Evolutionary conservation across 2,329 filamentous ascomycete species (phyloP).

Genomic region (Ascochyta koolunga): DNA sequence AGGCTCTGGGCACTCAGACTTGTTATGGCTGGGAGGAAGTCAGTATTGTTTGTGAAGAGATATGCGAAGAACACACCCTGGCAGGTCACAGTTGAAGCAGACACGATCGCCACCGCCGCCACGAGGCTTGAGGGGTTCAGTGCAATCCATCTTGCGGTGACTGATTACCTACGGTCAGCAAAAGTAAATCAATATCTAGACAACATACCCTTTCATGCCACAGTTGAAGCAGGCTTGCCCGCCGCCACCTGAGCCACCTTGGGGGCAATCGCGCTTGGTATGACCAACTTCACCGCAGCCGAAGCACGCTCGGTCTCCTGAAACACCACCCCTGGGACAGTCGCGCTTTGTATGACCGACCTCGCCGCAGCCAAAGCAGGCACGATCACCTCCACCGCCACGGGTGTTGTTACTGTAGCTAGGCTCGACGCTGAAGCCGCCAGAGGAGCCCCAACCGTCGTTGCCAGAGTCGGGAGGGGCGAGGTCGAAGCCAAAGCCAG

Average conservation of each 20-base stretch:
- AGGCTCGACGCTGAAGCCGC: slow-evolving; percentile 5
- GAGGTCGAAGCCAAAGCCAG: slow-evolving; percentile 8
- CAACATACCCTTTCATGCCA: slow-evolving; percentile 28
- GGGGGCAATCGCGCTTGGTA: slow-evolving; percentile 35
- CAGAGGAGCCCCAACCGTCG: slow-evolving; percentile 29
- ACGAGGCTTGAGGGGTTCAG: slow-evolving; percentile 26
- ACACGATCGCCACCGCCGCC: slow-evolving; percentile 20
- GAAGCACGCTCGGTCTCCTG: slow-evolving; percentile 28
- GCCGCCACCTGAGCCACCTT: slow-evolving; percentile 16
- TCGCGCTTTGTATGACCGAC: slow-evolving; percentile 34
- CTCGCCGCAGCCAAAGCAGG: slow-evolving; percentile 36
- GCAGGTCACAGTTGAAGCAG: slow-evolving; percentile 31
- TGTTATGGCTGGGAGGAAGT: slow-evolving; percentile 26
- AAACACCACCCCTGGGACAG: slow-evolving; percentile 23
- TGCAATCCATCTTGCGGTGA: slow-evolving; percentile 34
- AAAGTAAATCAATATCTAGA: not conserved
- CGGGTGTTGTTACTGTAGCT: slow-evolving; percentile 14
- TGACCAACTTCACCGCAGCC: slow-evolving; percentile 35
- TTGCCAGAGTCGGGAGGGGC: not conserved
- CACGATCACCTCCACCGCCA: slow-evolving; percentile 24
- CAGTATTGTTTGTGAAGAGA: not conserved
- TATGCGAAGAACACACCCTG: slow-evolving; percentile 19
- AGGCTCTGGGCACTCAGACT: slow-evolving; percentile 34
- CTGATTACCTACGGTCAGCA: slow-evolving; percentile 15
- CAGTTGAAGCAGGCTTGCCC: slow-evolving; percentile 40